These are phyloP conservation scores for Candida ortonii DNA, from an alignment of 805 yeast species.

Conservation along the genomic window DNA sequence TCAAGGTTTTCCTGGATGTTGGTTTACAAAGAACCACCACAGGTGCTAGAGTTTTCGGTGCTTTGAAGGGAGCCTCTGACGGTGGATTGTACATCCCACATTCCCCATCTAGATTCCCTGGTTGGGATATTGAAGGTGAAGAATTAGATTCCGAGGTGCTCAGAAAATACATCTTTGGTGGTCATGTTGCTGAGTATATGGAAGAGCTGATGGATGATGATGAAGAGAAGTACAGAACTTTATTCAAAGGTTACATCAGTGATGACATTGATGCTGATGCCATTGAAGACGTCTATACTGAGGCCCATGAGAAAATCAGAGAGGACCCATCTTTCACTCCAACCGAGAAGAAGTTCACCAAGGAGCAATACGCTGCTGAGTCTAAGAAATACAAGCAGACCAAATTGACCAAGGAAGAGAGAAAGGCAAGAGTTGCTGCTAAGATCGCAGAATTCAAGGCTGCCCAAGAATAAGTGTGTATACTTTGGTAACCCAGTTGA, in stretches of 20 bases:
- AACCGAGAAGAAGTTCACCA: constrained; percentile 89
- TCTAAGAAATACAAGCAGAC: constrained; percentile 86
- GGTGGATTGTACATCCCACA: constrained; percentile 99
- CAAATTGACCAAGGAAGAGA: constrained; percentile 89
- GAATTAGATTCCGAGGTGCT: constrained; percentile 96
- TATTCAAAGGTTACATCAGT: constrained; percentile 94
- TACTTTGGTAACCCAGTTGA: no score
- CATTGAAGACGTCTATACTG: constrained; percentile 90
- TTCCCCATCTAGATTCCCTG: constrained; percentile 99
- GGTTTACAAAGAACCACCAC: constrained; percentile 99
- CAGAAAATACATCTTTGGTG: constrained; percentile 99
- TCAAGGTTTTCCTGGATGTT: constrained; percentile 98
- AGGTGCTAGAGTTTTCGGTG: constrained; percentile 99
- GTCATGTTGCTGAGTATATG: constrained; percentile 99
- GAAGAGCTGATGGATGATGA: constrained; percentile 99
- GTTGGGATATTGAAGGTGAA: constrained; percentile 98
- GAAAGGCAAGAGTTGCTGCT: constrained; percentile 82
- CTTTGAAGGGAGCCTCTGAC: constrained; percentile 99
- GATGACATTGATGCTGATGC: constrained; percentile 97
- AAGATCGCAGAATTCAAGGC: constrained; percentile 91
- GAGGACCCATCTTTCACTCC: constrained; percentile 91
- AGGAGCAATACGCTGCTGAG: constrained; percentile 97
- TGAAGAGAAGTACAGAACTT: constrained; percentile 97
- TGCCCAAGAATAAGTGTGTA: constrained; percentile 34
- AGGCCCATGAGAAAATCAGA: constrained; percentile 95